Evolutionary conservation across 2,329 filamentous ascomycete genomes (phyloP), one percentile per base, ranked within the genome.

Genomic region (Trichoderma gracile): DNA sequence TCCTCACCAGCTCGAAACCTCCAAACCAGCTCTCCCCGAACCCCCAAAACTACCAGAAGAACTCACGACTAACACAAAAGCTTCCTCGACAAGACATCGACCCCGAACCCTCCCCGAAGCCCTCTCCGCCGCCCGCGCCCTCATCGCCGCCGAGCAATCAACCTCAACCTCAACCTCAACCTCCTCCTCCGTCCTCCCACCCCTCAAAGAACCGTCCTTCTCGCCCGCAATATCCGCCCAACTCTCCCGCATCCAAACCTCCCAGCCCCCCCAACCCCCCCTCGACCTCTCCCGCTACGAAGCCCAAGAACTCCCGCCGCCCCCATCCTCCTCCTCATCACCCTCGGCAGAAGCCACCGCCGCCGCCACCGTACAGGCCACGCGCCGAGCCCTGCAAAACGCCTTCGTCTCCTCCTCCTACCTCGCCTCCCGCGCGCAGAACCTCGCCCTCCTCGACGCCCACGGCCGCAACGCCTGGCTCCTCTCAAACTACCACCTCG

Each of bases 31-130:
- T n/a, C n/a, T n/a, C n/a, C n/a, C n/a, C n/a, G n/a, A n/a, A n/a
- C n/a, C n/a, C n/a, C n/a, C n/a, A n/a, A n/a, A n/a, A n/a, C n/a
- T n/a, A n/a, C n/a, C n/a, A n/a, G n/a, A n/a, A n/a, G n/a, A n/a
- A n/a, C n/a, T n/a, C n/a, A n/a, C n/a, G n/a, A n/a, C n/a, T n/a
- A n/a, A n/a, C n/a, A n/a, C n/a, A n/a, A n/a, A n/a, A n/a, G n/a
- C n/a, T n/a, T n/a, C n/a, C n/a, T n/a, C n/a, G n/a, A n/a, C n/a
- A 76, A 96, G 92, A 97, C 78, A 89, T 98, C 76, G 94, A 99
- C 79, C 73, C 82, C 19, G 85, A 89, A 60, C 89, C 90, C 46
- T 88, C 89, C 6, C 74, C 83, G 70, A 80, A 57, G 85, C 87
- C 71, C 86, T 91, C 72, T 78, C 82, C 64, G 84, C 86, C 67